These are phyloP conservation scores for Termitomyces sp. DNA, from an alignment of 768 basidiomycete species.

Conservation along the genomic window DNA sequence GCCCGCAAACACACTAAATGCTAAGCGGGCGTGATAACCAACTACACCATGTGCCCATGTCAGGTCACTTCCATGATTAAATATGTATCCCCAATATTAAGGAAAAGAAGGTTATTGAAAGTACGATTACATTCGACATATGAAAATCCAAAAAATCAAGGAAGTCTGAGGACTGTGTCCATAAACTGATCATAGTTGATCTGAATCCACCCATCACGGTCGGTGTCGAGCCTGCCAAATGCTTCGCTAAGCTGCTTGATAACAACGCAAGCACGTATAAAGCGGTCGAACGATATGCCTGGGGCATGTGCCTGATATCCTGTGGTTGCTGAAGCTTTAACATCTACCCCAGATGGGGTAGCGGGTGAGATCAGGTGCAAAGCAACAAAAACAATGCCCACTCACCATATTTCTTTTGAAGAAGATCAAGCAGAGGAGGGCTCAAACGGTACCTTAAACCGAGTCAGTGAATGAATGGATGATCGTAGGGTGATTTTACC, in stretches of 20 bases:
- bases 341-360: slow-evolving; percentile 40
- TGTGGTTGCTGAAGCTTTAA: slow-evolving; percentile 45
- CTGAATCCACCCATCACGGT: slow-evolving; percentile 67
- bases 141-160: slow-evolving; percentile 23
- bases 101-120: too few relatives aligned
- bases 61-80: too few relatives aligned
- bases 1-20: slow-evolving; percentile 17
- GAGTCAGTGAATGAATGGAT: neutral
- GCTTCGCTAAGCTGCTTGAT: slow-evolving; percentile 73
- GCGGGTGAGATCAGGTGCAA: slow-evolving; percentile 16
- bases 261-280: slow-evolving; percentile 81
- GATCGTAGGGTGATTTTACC: slow-evolving; percentile 28
- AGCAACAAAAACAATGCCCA: neutral
- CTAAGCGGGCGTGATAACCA: slow-evolving; percentile 29
- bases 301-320: slow-evolving; percentile 24
- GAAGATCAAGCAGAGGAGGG: slow-evolving; percentile 56
- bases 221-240: slow-evolving; percentile 60
- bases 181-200: slow-evolving; percentile 71
- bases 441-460: slow-evolving; percentile 53
- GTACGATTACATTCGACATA: neutral
- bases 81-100: too few relatives aligned
- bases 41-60: slow-evolving; percentile 25
- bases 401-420: slow-evolving; percentile 79
- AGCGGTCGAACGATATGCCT: slow-evolving; percentile 82
- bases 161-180: slow-evolving; percentile 58